Percentiles rank a stretch among this genome's conserved stretches.
Conservation (phyloP, 177 flowering plant genomes). For the Vitis hybrid region DNA sequence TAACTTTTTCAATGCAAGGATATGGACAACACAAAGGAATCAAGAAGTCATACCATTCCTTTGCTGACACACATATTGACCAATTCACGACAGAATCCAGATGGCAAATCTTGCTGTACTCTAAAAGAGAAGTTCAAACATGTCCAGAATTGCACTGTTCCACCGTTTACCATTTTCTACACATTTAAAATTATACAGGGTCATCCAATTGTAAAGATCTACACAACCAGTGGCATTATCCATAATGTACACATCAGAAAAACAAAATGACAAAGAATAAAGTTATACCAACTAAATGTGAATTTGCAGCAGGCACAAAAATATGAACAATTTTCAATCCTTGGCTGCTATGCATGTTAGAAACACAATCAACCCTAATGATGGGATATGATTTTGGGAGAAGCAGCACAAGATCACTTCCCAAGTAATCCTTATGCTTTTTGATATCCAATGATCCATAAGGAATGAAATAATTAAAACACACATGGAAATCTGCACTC, state of each 20-base stretch:
- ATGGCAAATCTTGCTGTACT: slow-evolving; percentile 8
- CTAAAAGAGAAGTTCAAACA: slow-evolving; percentile 60
- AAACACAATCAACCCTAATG: too few relatives aligned
- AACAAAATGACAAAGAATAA: too few relatives aligned
- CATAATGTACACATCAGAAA: not conserved
- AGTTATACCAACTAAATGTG: too few relatives aligned
- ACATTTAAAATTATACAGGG: not conserved
- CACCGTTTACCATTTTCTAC: slow-evolving; percentile 83
- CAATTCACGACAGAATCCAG: slow-evolving; percentile 38
- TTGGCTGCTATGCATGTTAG: too few relatives aligned
- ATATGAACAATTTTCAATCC: too few relatives aligned
- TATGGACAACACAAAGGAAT: not conserved
- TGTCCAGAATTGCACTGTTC: slow-evolving; percentile 48
- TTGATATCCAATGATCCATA: too few relatives aligned
- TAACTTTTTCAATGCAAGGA: not conserved
- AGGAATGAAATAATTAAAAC: too few relatives aligned
- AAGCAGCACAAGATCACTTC: too few relatives aligned
- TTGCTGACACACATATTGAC: slow-evolving; percentile 58
- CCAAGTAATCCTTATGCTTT: too few relatives aligned
- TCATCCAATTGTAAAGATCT: not conserved
- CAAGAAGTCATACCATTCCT: slow-evolving; percentile 68
- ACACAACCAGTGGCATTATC: not conserved
- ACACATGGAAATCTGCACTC: too few relatives aligned
- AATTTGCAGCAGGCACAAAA: too few relatives aligned
- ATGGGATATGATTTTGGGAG: too few relatives aligned